Evolutionary conservation across 176 grass and related monocot genomes (phyloP).

Genomic region (Raddia guianensis): DNA sequence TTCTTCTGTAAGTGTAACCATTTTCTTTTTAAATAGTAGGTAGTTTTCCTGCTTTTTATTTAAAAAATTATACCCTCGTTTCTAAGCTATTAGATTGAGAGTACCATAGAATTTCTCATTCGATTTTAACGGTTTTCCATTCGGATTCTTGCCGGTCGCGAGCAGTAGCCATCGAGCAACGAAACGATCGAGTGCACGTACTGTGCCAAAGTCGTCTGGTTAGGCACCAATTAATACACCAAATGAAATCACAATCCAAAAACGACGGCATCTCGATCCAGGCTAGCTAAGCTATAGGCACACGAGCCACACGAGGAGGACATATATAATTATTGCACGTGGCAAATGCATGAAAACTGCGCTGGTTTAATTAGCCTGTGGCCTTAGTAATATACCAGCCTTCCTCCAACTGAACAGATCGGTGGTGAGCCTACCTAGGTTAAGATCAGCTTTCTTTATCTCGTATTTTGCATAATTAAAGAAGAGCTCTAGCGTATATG

Average conservation of each 20-base stretch:
- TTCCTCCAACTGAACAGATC: background rate
- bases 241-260: background rate
- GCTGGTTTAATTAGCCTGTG: background rate
- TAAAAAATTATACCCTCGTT: no score
- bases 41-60: no score
- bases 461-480: background rate
- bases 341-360: background rate
- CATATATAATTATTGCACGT: background rate
- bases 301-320: constrained; percentile 3
- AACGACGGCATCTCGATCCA: background rate
- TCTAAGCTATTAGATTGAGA: no score
- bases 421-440: background rate
- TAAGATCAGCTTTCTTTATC: background rate
- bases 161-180: background rate
- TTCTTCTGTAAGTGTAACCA: no score
- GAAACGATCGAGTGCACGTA: background rate
- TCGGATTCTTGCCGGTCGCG: background rate
- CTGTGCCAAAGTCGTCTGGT: background rate
- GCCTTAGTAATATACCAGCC: background rate
- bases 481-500: background rate
- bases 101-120: no score
- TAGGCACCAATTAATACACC: background rate
- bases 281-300: no score
- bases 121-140: no score
- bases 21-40: no score